A percentile compares a stretch with the other conserved stretches of the same genome.
phyloP scores from a whole-genome alignment of 2,329 filamentous ascomycete species.

The Cladosporium sp. region DNA sequence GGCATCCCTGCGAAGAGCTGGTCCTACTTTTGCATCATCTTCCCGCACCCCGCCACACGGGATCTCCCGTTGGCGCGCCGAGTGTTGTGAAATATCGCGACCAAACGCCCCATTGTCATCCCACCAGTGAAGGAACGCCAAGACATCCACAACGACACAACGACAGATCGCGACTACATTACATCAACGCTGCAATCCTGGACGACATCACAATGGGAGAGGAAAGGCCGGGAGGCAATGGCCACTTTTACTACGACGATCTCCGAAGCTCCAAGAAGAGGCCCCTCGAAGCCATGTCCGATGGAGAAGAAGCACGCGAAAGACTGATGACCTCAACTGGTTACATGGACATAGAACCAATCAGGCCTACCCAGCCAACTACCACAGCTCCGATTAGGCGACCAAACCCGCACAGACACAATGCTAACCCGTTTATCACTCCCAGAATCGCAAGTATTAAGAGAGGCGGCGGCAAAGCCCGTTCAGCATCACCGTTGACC shows the following conservation, averaged over 20 bases:
- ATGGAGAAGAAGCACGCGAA: background rate
- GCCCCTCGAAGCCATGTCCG: background rate
- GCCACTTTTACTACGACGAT: background rate
- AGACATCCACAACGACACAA: too few species aligned
- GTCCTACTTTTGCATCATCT: too few species aligned
- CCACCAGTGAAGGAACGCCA: too few species aligned
- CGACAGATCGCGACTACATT: too few species aligned
- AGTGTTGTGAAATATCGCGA: too few species aligned
- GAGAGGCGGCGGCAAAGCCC: slow-evolving; percentile 7
- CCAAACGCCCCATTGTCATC: too few species aligned
- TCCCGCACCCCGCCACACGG: too few species aligned
- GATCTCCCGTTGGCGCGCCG: too few species aligned
- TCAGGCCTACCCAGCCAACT: background rate
- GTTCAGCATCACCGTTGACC: slow-evolving; percentile 8
- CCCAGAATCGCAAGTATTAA: slow-evolving; percentile 10
- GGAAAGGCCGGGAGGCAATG: too few species aligned
- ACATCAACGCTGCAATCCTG: too few species aligned
- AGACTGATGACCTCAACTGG: background rate
- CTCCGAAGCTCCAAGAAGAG: background rate
- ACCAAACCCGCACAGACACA: background rate
- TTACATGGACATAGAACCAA: background rate
- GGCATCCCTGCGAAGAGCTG: too few species aligned
- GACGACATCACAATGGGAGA: too few species aligned
- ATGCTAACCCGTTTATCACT: background rate
- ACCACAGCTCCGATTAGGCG: background rate